These are phyloP conservation scores for Nicotiana tomentosiformis DNA, from an alignment of 257 asterid genomes.

Conservation along the genomic window DNA sequence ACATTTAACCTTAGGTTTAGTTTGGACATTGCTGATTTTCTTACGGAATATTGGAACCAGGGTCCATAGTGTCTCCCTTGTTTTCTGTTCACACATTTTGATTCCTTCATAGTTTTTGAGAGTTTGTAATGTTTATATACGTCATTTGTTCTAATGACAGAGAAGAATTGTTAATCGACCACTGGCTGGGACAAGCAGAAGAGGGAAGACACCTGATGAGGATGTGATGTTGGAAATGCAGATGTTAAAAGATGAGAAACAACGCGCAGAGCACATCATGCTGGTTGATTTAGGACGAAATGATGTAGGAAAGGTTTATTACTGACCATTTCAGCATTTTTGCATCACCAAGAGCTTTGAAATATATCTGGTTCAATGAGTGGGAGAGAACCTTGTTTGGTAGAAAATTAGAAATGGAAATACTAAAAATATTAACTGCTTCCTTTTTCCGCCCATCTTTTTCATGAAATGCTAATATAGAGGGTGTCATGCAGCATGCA, in stretches of 20 bases:
- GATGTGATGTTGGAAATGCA: conserved; percentile 57
- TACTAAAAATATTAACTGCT: not conserved
- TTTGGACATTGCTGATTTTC: not conserved
- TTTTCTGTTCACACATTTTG: not conserved
- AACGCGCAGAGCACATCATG: conserved; percentile 77
- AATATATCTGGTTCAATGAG: not conserved
- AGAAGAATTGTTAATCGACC: conserved; percentile 63
- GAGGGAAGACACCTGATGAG: conserved; percentile 60
- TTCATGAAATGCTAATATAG: not conserved
- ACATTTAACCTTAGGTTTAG: not conserved
- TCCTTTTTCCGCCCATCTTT: not conserved
- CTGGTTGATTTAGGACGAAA: conserved; percentile 86
- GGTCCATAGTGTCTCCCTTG: not conserved
- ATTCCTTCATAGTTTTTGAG: not conserved
- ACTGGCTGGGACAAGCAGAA: conserved; percentile 75
- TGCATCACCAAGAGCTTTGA: not conserved
- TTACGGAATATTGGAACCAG: not conserved
- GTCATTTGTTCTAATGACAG: conserved; percentile 36
- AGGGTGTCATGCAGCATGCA: not conserved
- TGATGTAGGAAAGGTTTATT: conserved; percentile 80
- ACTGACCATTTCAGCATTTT: not conserved
- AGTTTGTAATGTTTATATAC: not conserved
- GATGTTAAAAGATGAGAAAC: conserved; percentile 68
- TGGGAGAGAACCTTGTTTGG: not conserved
- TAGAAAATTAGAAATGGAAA: not conserved